Percentiles rank a stretch among this genome's conserved stretches.
These are phyloP conservation scores for Podospora didyma DNA, from an alignment of 495 filamentous ascomycete genomes.

Conservation along the genomic window DNA sequence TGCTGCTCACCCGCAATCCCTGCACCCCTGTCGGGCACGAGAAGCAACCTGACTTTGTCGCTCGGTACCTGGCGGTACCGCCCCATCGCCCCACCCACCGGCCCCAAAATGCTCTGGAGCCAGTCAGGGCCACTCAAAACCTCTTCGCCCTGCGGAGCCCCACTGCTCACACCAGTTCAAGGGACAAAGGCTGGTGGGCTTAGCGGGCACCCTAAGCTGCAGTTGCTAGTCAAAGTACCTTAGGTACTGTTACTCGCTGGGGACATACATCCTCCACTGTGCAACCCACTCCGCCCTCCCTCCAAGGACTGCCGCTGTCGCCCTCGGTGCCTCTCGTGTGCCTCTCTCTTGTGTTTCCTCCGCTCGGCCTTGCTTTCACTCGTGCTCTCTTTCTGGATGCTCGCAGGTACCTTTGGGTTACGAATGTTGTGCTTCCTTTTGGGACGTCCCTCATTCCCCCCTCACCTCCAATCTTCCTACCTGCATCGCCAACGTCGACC, in stretches of 20 bases:
- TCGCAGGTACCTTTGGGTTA: slow-evolving; percentile 1
- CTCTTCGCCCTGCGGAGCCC: background rate
- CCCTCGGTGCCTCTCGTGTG: slow-evolving; percentile 14
- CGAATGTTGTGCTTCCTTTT: slow-evolving; percentile 3
- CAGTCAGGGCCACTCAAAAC: slow-evolving; percentile 10
- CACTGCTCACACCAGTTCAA: slow-evolving; percentile 6
- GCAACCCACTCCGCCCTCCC: slow-evolving; percentile 18
- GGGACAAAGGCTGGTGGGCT: slow-evolving; percentile 23
- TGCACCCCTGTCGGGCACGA: slow-evolving; percentile 33
- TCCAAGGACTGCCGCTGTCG: slow-evolving; percentile 7
- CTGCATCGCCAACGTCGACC: background rate
- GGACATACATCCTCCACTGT: slow-evolving; percentile 2
- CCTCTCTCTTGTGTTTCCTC: slow-evolving; percentile 13
- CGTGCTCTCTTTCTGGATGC: slow-evolving; percentile 5
- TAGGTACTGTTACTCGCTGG: slow-evolving; percentile 8
- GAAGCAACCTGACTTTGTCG: slow-evolving; percentile 16
- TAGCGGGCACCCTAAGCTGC: slow-evolving; percentile 12
- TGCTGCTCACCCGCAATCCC: slow-evolving; percentile 43
- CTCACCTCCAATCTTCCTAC: slow-evolving; percentile 5
- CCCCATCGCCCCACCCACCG: slow-evolving; percentile 7
- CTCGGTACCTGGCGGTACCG: slow-evolving; percentile 23
- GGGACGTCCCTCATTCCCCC: slow-evolving; percentile 4
- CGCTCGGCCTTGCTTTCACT: slow-evolving; percentile 1
- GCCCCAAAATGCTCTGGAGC: slow-evolving; percentile 3
- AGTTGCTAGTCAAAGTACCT: slow-evolving; percentile 10